Percentiles rank a stretch among this genome's conserved stretches.
Evolutionary conservation across 371 early-diverging fungal species (phyloP).

Genomic region (Umbelopsis sp.): DNA sequence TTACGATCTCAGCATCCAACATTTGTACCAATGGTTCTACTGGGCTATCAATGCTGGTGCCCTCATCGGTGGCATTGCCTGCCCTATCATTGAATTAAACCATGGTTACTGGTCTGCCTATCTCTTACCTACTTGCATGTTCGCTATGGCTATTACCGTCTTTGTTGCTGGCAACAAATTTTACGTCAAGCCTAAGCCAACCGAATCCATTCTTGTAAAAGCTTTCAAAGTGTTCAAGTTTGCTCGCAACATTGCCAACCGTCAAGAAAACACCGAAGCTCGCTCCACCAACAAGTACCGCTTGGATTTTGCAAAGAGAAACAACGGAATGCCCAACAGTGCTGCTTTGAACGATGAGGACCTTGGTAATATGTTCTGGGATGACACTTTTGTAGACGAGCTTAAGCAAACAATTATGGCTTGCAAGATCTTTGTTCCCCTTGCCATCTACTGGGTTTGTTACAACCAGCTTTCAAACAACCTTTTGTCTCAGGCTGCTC

Average conservation of each 20-base stretch:
- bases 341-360: constrained; percentile 52
- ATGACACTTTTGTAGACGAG: constrained; percentile 68
- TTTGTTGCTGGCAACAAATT: constrained; percentile 58
- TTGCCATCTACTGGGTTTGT: constrained; percentile 77
- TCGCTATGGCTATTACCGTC: constrained; percentile 59
- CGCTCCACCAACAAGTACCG: constrained; percentile 28
- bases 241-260: constrained; percentile 40
- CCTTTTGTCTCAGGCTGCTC: constrained; percentile 68
- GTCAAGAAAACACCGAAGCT: constrained; percentile 40
- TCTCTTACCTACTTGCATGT: constrained; percentile 69
- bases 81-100: constrained; percentile 53
- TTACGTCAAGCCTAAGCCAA: constrained; percentile 63
- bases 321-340: constrained; percentile 36
- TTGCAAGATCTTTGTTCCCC: constrained; percentile 70
- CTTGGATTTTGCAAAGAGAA: constrained; percentile 60
- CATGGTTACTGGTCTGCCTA: constrained; percentile 57
- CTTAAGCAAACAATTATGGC: constrained; percentile 63
- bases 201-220: constrained; percentile 57
- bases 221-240: constrained; percentile 50
- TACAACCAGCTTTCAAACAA: constrained; percentile 74
- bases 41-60: constrained; percentile 84
- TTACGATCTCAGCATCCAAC: constrained; percentile 63
- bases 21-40: constrained; percentile 77
- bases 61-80: constrained; percentile 60
- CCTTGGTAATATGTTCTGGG: constrained; percentile 44